Percentiles rank a stretch among this genome's conserved stretches.
Conservation (phyloP, 345 rosid genomes). For the Hibiscus syriacus region DNA sequence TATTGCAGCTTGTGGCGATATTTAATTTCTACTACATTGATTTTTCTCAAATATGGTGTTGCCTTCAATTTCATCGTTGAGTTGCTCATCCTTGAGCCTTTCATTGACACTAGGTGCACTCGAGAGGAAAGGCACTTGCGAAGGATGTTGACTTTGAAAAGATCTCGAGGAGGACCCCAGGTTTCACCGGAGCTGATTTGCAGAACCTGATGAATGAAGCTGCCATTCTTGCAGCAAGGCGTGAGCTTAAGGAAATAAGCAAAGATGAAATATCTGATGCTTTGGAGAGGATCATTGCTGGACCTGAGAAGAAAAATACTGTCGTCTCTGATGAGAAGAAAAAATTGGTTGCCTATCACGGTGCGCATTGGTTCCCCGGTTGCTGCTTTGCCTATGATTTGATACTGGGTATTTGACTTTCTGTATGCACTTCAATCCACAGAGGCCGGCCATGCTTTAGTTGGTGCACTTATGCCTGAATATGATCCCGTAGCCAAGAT, state of each 20-base stretch:
- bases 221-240: slow-evolving; percentile 83
- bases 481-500: slow-evolving; percentile 96
- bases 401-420: background rate
- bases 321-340: slow-evolving; percentile 93
- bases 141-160: slow-evolving; percentile 96
- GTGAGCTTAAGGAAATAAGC: slow-evolving; percentile 96
- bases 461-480: slow-evolving; percentile 95
- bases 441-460: slow-evolving; percentile 99
- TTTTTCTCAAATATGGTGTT: background rate
- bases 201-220: slow-evolving; percentile 49
- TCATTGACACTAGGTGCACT: slow-evolving; percentile 56
- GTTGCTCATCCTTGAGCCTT: background rate
- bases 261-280: slow-evolving; percentile 98
- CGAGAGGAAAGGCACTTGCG: slow-evolving; percentile 93
- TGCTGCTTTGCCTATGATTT: background rate
- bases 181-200: slow-evolving; percentile 93
- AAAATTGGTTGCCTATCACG: slow-evolving; percentile 89
- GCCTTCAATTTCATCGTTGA: background rate
- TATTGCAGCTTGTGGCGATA: background rate
- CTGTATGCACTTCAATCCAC: slow-evolving; percentile 15
- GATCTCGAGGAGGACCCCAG: slow-evolving; percentile 90
- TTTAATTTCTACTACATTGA: background rate
- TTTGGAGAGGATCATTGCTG: slow-evolving; percentile 93
- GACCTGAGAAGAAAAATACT: slow-evolving; percentile 98
- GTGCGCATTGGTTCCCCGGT: slow-evolving; percentile 20